These are phyloP conservation scores for Gracilariopsis chorda DNA, from an alignment of 23 red algal species.

Conservation along the genomic window DNA sequence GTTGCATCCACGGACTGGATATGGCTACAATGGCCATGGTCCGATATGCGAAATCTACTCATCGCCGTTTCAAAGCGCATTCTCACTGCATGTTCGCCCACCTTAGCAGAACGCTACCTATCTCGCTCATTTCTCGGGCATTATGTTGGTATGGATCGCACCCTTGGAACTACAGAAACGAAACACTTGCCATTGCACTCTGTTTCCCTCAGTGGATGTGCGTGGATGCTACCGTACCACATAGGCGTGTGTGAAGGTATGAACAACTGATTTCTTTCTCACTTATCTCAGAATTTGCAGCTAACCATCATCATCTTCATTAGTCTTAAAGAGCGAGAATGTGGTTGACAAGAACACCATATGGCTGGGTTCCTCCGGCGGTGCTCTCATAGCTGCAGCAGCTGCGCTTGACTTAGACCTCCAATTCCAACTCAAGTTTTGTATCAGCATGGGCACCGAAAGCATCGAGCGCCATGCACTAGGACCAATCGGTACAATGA, in stretches of 20 bases:
- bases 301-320: neutral
- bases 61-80: neutral
- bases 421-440: constrained; percentile 26
- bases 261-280: neutral
- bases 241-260: constrained; percentile 58
- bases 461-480: constrained; percentile 16
- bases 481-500: constrained; percentile 23
- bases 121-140: neutral
- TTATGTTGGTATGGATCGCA: constrained; percentile 16
- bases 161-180: neutral
- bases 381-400: constrained; percentile 33
- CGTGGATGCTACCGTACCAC: constrained; percentile 60
- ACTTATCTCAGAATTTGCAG: neutral
- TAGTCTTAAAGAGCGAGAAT: constrained; percentile 26
- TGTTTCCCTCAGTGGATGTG: constrained; percentile 49
- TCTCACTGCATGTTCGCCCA: constrained; percentile 20
- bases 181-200: constrained; percentile 23
- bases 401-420: constrained; percentile 36
- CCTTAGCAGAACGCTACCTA: constrained; percentile 9
- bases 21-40: constrained; percentile 17
- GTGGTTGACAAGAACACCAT: constrained; percentile 36
- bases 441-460: constrained; percentile 12
- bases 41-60: neutral
- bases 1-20: constrained; percentile 19
- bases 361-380: constrained; percentile 50